Conservation (phyloP, 192 early-diverging fungal genomes). For the Rhizophlyctis rosea region DNA sequence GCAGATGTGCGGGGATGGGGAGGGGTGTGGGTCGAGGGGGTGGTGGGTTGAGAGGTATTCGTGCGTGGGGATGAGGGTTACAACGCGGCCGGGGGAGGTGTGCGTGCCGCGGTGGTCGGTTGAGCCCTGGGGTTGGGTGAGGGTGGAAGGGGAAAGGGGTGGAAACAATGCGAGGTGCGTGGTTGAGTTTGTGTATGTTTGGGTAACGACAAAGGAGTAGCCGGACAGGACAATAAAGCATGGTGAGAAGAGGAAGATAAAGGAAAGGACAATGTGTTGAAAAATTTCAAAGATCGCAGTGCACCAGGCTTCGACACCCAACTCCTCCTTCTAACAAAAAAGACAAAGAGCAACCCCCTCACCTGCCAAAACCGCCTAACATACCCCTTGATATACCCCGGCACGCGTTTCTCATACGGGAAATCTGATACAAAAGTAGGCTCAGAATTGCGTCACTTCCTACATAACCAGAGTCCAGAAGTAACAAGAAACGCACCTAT, state of each 20-base stretch:
- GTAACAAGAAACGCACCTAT: constrained; percentile 27
- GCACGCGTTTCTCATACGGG: constrained; percentile 45
- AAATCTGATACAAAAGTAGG: constrained; percentile 46
- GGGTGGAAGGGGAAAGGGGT: neutral
- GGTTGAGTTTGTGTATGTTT: too few species aligned
- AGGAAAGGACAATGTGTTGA: too few species aligned
- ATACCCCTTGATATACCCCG: constrained; percentile 66
- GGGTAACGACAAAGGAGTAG: too few species aligned
- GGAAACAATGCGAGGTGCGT: too few species aligned
- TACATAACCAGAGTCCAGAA: neutral
- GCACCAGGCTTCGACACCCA: too few species aligned
- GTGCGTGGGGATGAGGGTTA: constrained; percentile 72
- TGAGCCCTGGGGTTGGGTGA: constrained; percentile 49
- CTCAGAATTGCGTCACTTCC: neutral
- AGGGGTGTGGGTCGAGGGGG: constrained; percentile 21
- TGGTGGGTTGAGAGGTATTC: constrained; percentile 54
- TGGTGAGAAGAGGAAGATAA: too few species aligned
- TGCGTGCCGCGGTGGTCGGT: constrained; percentile 86
- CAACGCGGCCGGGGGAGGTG: constrained; percentile 74
- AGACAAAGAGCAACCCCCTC: neutral
- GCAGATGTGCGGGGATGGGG: constrained; percentile 23
- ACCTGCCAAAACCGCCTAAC: constrained; percentile 78
- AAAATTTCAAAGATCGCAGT: too few species aligned
- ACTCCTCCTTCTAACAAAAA: neutral
- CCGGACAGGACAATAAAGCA: too few species aligned